Evolutionary conservation across 768 basidiomycete genomes (phyloP).

Genomic region (Tulasnella sp.): DNA sequence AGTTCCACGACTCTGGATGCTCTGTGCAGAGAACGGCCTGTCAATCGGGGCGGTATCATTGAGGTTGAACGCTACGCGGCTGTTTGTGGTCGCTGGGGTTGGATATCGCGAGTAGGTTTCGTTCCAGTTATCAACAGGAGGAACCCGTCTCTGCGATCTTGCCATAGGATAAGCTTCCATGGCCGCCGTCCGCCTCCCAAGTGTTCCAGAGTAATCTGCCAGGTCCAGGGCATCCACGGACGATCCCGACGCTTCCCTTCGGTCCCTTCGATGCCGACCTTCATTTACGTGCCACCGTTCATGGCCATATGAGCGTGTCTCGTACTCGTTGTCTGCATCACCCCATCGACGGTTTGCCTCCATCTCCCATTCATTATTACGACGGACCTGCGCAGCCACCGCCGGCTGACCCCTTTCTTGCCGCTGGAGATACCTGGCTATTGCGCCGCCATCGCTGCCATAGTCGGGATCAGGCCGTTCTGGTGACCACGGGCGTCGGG

Average conservation of each 20-base stretch:
- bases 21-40: slow-evolving; percentile 24
- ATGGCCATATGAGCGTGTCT: neutral
- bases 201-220: slow-evolving; percentile 60
- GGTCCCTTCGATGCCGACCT: slow-evolving; percentile 8
- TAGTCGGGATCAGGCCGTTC: neutral
- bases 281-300: neutral
- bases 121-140: slow-evolving; percentile 17
- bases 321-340: neutral
- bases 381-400: slow-evolving; percentile 2
- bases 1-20: slow-evolving; percentile 16
- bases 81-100: neutral
- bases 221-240: slow-evolving; percentile 70
- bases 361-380: neutral
- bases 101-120: slow-evolving; percentile 17
- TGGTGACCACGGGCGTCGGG: slow-evolving; percentile 17
- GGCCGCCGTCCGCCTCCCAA: slow-evolving; percentile 35
- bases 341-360: neutral
- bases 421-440: slow-evolving; percentile 19
- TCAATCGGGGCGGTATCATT: neutral
- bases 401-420: slow-evolving; percentile 24
- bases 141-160: neutral
- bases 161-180: neutral
- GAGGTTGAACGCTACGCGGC: neutral
- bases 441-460: slow-evolving; percentile 18
- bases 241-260: slow-evolving; percentile 52